phyloP scores from a whole-genome alignment of 2,329 filamentous ascomycete genomes.

The Fusarium scirpi region DNA sequence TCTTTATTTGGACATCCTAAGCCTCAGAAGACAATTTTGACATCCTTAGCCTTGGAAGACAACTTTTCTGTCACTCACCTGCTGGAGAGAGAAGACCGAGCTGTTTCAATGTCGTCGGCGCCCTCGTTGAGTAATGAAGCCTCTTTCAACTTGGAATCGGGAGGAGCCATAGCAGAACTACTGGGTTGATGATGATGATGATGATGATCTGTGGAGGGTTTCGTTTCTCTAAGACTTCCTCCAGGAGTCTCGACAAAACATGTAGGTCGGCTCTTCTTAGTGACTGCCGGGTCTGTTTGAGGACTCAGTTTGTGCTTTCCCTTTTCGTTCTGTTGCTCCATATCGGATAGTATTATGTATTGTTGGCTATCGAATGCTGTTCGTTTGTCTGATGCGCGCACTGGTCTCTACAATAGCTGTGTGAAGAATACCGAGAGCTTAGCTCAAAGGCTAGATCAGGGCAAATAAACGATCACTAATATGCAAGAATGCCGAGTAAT shows the following conservation, averaged over 20 bases:
- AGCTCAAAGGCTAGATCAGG: too few relatives aligned
- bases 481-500: neutral
- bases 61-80: neutral
- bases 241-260: conserved; percentile 33
- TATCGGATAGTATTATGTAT: neutral
- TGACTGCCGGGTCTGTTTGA: conserved; percentile 1
- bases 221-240: conserved; percentile 27
- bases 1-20: neutral
- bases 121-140: neutral
- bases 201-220: conserved; percentile 6
- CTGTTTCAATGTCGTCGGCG: neutral
- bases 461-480: neutral
- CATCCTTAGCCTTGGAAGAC: neutral
- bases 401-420: conserved; percentile 1
- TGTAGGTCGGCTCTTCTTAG: conserved; percentile 19
- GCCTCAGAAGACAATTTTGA: neutral
- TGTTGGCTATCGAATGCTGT: neutral
- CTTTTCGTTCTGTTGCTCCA: conserved; percentile 8
- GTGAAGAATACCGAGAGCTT: neutral
- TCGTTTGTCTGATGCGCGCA: neutral
- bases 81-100: neutral
- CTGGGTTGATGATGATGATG: neutral
- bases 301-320: conserved; percentile 34
- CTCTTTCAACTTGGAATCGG: neutral
- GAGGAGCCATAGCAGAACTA: neutral